Evolutionary conservation across 73 alveolate species (phyloP).

Genomic region (Paramecium octaurelia): DNA sequence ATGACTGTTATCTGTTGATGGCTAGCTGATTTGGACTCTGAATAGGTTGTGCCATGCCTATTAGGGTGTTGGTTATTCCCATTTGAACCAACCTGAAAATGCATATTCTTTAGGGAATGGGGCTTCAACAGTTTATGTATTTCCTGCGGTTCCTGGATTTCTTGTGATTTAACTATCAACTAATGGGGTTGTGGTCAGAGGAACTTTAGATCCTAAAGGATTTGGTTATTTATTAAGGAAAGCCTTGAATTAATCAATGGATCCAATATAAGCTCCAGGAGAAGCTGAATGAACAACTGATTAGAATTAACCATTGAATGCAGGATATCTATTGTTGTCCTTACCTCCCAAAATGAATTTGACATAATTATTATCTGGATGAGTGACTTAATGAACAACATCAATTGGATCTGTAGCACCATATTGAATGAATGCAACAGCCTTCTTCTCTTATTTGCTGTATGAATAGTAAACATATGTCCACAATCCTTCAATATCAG

Average conservation of each 20-base stretch:
- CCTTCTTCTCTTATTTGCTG: slow-evolving; percentile 19
- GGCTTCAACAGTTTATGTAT: not conserved
- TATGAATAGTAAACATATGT: slow-evolving; percentile 28
- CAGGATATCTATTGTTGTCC: slow-evolving; percentile 21
- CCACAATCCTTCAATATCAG: slow-evolving; percentile 51
- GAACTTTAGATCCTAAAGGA: not conserved
- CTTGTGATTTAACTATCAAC: not conserved
- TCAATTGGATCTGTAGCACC: not conserved
- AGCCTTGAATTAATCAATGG: not conserved
- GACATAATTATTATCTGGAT: not conserved
- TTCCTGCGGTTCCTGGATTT: not conserved
- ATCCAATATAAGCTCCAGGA: slow-evolving; percentile 11
- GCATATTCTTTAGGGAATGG: slow-evolving; percentile 49
- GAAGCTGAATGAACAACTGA: not conserved
- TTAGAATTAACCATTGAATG: slow-evolving; percentile 7
- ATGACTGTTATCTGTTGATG: slow-evolving; percentile 26
- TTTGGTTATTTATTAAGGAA: not conserved
- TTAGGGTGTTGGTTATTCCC: not conserved
- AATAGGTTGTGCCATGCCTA: slow-evolving; percentile 26
- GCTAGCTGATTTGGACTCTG: slow-evolving; percentile 26
- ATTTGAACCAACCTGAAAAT: slow-evolving; percentile 43
- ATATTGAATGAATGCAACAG: slow-evolving; percentile 17
- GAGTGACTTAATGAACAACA: not conserved
- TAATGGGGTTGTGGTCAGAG: not conserved
- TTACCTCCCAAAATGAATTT: slow-evolving; percentile 30